These are phyloP conservation scores for Nematocida sp. DNA, from an alignment of 371 early-diverging fungal species.

Conservation along the genomic window DNA sequence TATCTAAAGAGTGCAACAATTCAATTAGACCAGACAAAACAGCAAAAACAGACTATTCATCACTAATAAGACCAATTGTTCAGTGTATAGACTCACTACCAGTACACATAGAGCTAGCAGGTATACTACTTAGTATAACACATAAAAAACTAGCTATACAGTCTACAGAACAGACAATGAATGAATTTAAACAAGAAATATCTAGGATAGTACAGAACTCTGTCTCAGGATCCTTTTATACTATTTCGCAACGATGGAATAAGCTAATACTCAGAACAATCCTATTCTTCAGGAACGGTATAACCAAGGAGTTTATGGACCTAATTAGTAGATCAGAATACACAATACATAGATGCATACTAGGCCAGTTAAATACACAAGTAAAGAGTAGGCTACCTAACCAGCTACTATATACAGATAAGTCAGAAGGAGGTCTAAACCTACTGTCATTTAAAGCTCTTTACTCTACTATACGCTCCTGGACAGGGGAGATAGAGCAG, in stretches of 20 bases:
- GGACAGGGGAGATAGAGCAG: constrained; percentile 17
- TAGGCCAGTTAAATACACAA: constrained; percentile 93
- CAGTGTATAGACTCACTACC: constrained; percentile 24
- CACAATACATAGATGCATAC: constrained; percentile 66
- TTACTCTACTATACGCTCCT: background rate
- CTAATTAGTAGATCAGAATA: background rate
- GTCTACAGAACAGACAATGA: background rate
- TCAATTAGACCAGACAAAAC: too few relatives aligned
- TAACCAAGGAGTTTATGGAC: constrained; percentile 67
- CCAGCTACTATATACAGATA: constrained; percentile 78
- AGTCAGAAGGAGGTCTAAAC: constrained; percentile 92
- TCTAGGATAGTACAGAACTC: background rate
- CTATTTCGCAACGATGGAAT: constrained; percentile 36
- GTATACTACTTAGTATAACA: background rate
- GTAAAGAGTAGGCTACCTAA: constrained; percentile 97
- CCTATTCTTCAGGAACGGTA: constrained; percentile 29
- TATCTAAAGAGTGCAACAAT: too few relatives aligned
- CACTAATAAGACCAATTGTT: too few relatives aligned
- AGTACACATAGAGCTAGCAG: background rate
- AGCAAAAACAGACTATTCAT: too few relatives aligned
- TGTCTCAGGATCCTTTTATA: background rate
- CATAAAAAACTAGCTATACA: background rate
- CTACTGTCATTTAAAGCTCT: constrained; percentile 69
- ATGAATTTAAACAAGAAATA: background rate
- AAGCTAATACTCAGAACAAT: background rate